A percentile compares a stretch with the other conserved stretches of the same genome.
These are phyloP conservation scores for Tuber microsphaerosporum DNA, from an alignment of 495 filamentous ascomycete genomes.

Conservation along the genomic window DNA sequence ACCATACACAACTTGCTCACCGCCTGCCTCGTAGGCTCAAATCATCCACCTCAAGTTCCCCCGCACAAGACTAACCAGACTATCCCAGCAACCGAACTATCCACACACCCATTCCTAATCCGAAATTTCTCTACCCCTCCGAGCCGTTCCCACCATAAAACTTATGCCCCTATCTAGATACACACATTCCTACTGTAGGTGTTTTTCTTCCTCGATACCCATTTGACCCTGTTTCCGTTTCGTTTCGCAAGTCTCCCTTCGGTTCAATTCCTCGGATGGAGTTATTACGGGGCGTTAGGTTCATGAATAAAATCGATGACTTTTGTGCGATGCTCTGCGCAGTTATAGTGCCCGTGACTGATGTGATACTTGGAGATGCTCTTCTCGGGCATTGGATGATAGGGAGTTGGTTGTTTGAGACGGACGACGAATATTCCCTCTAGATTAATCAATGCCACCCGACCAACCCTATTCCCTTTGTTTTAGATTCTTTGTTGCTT, in stretches of 20 bases:
- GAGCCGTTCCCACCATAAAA: not conserved
- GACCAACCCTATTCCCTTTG: not conserved
- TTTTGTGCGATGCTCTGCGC: not conserved
- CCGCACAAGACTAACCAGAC: not conserved
- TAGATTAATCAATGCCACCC: not conserved
- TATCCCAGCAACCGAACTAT: not conserved
- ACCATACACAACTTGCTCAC: not conserved
- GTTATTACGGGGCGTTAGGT: not conserved
- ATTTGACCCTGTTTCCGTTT: not conserved
- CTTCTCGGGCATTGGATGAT: not conserved
- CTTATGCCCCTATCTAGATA: not conserved
- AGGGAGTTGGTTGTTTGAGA: not conserved
- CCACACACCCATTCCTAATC: not conserved
- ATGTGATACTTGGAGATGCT: not conserved
- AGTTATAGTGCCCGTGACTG: not conserved
- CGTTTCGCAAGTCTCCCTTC: not conserved
- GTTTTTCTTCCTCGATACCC: not conserved
- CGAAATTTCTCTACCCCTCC: not conserved
- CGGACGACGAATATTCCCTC: not conserved
- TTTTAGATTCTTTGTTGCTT: not conserved
- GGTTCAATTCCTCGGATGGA: not conserved
- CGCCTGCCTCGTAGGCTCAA: not conserved
- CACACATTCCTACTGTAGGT: not conserved
- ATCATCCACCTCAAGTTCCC: not conserved
- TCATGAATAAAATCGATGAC: not conserved